Conservation (phyloP, 1,284 basidiomycete species). For the Erythrobasidium hasegawianum region DNA sequence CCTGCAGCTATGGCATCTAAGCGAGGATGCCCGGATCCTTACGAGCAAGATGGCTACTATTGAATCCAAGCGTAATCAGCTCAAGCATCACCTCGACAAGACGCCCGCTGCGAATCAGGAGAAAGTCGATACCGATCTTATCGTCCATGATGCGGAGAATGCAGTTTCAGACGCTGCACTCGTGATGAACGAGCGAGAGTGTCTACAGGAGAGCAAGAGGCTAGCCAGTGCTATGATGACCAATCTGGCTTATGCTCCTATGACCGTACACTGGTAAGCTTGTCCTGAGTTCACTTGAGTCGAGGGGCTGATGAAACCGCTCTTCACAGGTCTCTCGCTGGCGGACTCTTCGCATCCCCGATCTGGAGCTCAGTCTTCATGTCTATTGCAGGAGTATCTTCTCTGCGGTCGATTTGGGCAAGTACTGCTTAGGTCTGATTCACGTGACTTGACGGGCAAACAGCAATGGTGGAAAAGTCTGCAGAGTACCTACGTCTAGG, state of each 20-base stretch:
- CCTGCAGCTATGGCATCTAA: conserved; percentile 23
- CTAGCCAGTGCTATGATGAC: conserved; percentile 26
- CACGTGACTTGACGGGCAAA: too few relatives aligned
- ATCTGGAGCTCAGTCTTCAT: conserved; percentile 32
- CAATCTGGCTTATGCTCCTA: conserved; percentile 28
- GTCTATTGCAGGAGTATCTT: conserved; percentile 18
- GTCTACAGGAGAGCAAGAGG: conserved; percentile 16
- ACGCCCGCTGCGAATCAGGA: conserved; percentile 24
- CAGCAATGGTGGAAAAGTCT: too few relatives aligned
- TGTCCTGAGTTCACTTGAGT: not conserved
- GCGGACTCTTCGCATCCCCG: conserved; percentile 24
- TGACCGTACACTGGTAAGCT: conserved; percentile 31
- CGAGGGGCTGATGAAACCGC: too few relatives aligned
- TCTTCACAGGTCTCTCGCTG: conserved; percentile 18
- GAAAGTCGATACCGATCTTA: conserved; percentile 25
- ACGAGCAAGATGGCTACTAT: conserved; percentile 12
- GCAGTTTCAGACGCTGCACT: conserved; percentile 24
- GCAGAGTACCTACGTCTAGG: too few relatives aligned
- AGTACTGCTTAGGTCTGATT: not conserved
- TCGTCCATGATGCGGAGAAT: conserved; percentile 18
- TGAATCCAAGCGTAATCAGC: conserved; percentile 5
- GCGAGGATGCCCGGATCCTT: conserved; percentile 17
- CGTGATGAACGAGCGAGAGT: conserved; percentile 27
- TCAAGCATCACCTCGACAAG: conserved; percentile 11
- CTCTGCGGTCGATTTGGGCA: conserved; percentile 16